Evolutionary conservation across 2,329 filamentous ascomycete genomes (phyloP).

Genomic region (Didymella pomorum): DNA sequence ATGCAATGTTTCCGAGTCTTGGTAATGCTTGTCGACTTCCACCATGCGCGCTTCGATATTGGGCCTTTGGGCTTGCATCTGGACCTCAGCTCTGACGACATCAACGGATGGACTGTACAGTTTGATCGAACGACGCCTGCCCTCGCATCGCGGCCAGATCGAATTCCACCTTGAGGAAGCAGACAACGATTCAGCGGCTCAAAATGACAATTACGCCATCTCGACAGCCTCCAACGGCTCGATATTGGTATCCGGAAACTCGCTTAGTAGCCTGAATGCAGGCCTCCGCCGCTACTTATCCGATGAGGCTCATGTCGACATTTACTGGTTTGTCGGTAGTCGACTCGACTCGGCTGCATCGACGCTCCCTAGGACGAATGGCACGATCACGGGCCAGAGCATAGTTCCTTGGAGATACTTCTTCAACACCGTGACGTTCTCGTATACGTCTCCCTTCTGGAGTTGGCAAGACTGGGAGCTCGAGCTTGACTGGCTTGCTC

Average conservation of each 20-base stretch:
- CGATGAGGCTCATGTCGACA: conserved; percentile 55
- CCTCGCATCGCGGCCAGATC: conserved; percentile 25
- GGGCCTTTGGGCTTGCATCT: conserved; percentile 7
- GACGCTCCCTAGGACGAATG: conserved; percentile 41
- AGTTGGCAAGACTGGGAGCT: conserved; percentile 63
- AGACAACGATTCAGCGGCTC: conserved; percentile 9
- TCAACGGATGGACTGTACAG: conserved; percentile 31
- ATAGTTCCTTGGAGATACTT: conserved; percentile 59
- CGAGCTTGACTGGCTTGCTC: conserved; percentile 62
- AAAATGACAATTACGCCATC: conserved; percentile 25
- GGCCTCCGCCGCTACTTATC: conserved; percentile 55
- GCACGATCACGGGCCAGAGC: conserved; percentile 52
- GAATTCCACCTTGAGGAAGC: conserved; percentile 19
- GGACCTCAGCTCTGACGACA: conserved; percentile 13
- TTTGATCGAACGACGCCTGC: conserved; percentile 34
- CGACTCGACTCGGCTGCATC: conserved; percentile 47
- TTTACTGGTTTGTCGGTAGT: conserved; percentile 59
- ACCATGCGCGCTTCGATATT: conserved; percentile 18
- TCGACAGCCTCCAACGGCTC: conserved; percentile 24
- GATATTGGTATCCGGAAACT: conserved; percentile 29
- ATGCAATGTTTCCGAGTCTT: conserved; percentile 11
- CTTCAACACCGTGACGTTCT: conserved; percentile 63
- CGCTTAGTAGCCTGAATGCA: conserved; percentile 29
- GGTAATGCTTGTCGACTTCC: conserved; percentile 16
- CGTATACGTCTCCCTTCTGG: conserved; percentile 55